These are phyloP conservation scores for Xylaria hypoxylon DNA, from an alignment of 2,329 filamentous ascomycete species.

Conservation along the genomic window DNA sequence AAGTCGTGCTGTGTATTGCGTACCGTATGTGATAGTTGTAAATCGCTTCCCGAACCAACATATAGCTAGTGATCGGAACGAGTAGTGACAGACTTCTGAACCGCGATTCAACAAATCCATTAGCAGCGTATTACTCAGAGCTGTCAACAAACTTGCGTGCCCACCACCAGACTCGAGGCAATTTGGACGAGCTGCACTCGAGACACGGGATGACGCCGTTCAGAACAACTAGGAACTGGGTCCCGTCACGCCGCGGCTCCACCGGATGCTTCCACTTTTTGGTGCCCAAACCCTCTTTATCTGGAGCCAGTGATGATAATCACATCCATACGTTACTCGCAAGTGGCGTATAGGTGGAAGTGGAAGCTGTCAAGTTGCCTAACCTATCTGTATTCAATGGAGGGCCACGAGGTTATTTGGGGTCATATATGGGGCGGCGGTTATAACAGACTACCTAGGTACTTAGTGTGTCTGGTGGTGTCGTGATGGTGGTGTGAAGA, in stretches of 20 bases:
- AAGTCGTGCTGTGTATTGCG: slow-evolving; percentile 10
- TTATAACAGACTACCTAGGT: background rate
- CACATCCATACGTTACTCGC: slow-evolving; percentile 27
- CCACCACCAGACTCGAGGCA: slow-evolving; percentile 19
- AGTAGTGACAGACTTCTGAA: background rate
- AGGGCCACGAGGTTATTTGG: slow-evolving; percentile 32
- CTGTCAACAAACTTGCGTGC: slow-evolving; percentile 12
- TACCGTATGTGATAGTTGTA: slow-evolving; percentile 7
- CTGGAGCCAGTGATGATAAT: slow-evolving; percentile 33
- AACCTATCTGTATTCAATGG: slow-evolving; percentile 16
- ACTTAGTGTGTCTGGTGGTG: slow-evolving; percentile 21
- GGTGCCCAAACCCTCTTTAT: slow-evolving; percentile 36
- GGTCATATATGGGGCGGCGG: slow-evolving; percentile 18
- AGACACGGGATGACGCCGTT: slow-evolving; percentile 12
- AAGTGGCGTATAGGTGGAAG: slow-evolving; percentile 32
- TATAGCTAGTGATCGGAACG: slow-evolving; percentile 5
- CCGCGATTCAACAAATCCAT: background rate
- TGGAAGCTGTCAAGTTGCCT: slow-evolving; percentile 28
- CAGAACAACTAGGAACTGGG: slow-evolving; percentile 23
- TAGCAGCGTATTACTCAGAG: slow-evolving; percentile 8
- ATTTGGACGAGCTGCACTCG: slow-evolving; percentile 20
- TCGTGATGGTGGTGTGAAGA: slow-evolving; percentile 21
- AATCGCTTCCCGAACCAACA: slow-evolving; percentile 8
- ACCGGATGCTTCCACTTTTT: slow-evolving; percentile 37
- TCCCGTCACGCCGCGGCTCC: slow-evolving; percentile 30